Evolutionary conservation across 306 rosid genomes (phyloP).

Genomic region (Adenanthera pavonina): DNA sequence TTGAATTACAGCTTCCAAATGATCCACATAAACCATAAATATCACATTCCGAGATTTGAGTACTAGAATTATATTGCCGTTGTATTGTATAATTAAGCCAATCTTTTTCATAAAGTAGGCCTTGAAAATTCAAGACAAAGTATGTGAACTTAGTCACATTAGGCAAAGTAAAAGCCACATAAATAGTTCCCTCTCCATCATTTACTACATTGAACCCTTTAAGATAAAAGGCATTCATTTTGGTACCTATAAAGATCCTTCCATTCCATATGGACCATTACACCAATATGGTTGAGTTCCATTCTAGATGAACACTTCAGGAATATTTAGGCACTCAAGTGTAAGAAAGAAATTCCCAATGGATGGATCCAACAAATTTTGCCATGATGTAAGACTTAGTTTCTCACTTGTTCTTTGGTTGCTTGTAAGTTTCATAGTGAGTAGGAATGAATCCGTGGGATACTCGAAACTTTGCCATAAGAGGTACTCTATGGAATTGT

Average conservation of each 20-base stretch:
- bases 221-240: neutral
- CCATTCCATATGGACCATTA: neutral
- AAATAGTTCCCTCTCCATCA: constrained; percentile 28
- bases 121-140: constrained; percentile 26
- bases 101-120: neutral
- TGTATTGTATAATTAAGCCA: neutral
- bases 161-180: neutral
- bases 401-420: neutral
- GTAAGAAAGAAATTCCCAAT: neutral
- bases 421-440: neutral
- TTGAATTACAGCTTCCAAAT: constrained; percentile 10
- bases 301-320: constrained; percentile 33
- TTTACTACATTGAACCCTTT: neutral
- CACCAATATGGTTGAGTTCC: neutral
- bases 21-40: constrained; percentile 41
- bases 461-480: constrained; percentile 20
- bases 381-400: neutral
- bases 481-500: neutral
- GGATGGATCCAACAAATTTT: constrained; percentile 22
- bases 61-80: neutral
- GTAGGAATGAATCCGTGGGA: neutral
- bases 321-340: constrained; percentile 7
- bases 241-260: constrained; percentile 17
- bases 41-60: constrained; percentile 28
- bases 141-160: neutral